These are phyloP conservation scores for Shiraia sp. DNA, from an alignment of 2,329 filamentous ascomycete species.

Conservation along the genomic window DNA sequence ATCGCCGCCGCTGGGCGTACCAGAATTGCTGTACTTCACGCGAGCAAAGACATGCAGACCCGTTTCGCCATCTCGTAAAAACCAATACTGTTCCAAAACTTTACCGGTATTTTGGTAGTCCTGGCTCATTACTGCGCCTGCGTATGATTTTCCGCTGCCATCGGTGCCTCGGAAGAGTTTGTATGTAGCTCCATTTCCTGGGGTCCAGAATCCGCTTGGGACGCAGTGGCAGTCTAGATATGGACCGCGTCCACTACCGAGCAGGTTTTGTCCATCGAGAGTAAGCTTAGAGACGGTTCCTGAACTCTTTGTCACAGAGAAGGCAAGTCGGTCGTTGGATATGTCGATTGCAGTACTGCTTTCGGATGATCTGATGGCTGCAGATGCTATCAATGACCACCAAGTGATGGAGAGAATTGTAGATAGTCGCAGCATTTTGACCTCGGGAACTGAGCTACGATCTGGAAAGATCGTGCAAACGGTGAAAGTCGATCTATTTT, in stretches of 20 bases:
- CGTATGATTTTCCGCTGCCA: conserved; percentile 56
- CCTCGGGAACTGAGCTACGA: too few species aligned
- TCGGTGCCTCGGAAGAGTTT: conserved; percentile 58
- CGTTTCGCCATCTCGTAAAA: conserved; percentile 64
- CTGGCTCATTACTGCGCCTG: conserved; percentile 63
- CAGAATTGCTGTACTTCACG: conserved; percentile 63
- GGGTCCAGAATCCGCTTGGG: conserved; percentile 63
- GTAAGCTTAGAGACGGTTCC: conserved; percentile 30
- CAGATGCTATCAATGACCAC: conserved; percentile 8
- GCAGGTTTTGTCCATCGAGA: conserved; percentile 57
- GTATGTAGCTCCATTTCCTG: conserved; percentile 57
- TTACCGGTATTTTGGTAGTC: conserved; percentile 62
- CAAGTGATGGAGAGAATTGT: background rate
- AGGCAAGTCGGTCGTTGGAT: conserved; percentile 17
- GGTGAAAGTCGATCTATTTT: too few species aligned
- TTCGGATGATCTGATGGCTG: conserved; percentile 15
- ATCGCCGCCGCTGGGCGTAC: conserved; percentile 60
- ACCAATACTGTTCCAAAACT: conserved; percentile 67
- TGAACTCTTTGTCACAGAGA: conserved; percentile 15
- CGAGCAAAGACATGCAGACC: conserved; percentile 65
- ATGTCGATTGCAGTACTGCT: conserved; percentile 14
- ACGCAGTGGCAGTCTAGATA: conserved; percentile 69
- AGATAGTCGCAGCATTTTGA: too few species aligned
- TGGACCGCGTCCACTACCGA: conserved; percentile 59
- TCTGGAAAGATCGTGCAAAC: too few species aligned